Base-by-base conservation (phyloP, 2,329 filamentous ascomycete genomes). In the Gnomoniopsis sp. region DNA sequence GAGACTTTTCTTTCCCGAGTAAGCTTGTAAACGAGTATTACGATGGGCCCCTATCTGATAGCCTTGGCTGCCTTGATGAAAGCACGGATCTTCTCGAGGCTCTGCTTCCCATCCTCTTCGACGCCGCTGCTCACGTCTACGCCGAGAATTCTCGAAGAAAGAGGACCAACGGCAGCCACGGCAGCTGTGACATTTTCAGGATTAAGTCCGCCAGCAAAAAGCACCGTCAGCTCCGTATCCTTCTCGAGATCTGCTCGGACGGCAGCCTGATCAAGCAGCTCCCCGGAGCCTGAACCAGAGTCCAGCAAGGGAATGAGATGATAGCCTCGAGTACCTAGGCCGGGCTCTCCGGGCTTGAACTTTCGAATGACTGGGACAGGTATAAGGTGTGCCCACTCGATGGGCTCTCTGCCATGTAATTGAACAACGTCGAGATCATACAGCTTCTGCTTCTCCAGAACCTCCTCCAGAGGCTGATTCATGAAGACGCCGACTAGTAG, bases 71-170 rank as follows among this genome's bases (percentile, higher is more conserved):
- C 85, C 69, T 84, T 82, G 44, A 98, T 79, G 73, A 99, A 99
- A 3, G 82, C 84, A 63, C 79, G 78, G 65, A 99, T 98, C 77
- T 89, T 96, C 19, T 85, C 83, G 58, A 93, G 67, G 72, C 88
- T 89, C 74, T 99, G 95, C 69, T 85, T 79, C 2, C 92, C 93
- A 65, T 88, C 83, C 38, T 86, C 87, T 74, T 98, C 95, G 2
- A 99, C 92, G 0, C 96, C 96, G 68, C 91, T 96, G 72, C 92
- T 96, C 21, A 96, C 91, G 77, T 99, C 95, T 3, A 99, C 89
- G 2, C 88, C 93, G 36, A 92, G 77, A 14, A 97, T 84, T 60
- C 87, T 84, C 11, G 78, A 78, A 26, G 79, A 78, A 11, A 84
- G 71, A 7, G 82, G 77, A 0, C 86, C 88, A 17, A 93, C 75